Evolutionary conservation across 495 filamentous ascomycete species (phyloP).

Genomic region (Letharia lupina): DNA sequence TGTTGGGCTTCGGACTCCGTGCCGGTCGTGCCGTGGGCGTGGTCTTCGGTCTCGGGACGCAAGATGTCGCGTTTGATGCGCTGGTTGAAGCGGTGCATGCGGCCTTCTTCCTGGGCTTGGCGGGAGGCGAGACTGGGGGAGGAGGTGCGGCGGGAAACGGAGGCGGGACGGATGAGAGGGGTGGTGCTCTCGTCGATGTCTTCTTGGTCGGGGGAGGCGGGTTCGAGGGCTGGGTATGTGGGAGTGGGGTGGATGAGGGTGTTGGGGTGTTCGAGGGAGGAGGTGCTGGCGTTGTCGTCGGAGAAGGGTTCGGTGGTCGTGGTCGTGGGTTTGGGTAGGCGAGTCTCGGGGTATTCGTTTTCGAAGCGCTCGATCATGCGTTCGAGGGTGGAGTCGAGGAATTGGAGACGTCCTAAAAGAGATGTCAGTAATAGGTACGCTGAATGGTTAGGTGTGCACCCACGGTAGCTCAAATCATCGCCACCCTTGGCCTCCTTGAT

Average conservation of each 20-base stretch:
- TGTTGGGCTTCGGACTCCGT: slow-evolving; percentile 49
- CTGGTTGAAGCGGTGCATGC: slow-evolving; percentile 75
- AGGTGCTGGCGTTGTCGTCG: slow-evolving; percentile 32
- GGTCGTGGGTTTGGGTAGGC: slow-evolving; percentile 35
- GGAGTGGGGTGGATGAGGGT: slow-evolving; percentile 40
- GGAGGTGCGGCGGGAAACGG: slow-evolving; percentile 61
- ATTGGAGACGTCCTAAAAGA: slow-evolving; percentile 63
- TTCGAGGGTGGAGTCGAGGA: slow-evolving; percentile 81
- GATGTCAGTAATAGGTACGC: slow-evolving; percentile 21
- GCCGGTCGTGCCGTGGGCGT: slow-evolving; percentile 30
- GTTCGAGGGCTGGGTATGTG: slow-evolving; percentile 42
- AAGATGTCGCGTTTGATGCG: slow-evolving; percentile 65
- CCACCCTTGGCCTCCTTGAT: slow-evolving; percentile 60
- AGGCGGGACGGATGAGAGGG: slow-evolving; percentile 32
- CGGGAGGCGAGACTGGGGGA: slow-evolving; percentile 72
- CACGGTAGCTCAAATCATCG: slow-evolving; percentile 68
- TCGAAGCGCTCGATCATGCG: slow-evolving; percentile 93
- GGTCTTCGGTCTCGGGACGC: slow-evolving; percentile 34
- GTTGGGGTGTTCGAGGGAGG: slow-evolving; percentile 31
- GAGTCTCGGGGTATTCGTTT: slow-evolving; percentile 87
- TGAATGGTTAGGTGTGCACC: slow-evolving; percentile 32
- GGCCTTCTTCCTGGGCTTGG: slow-evolving; percentile 80
- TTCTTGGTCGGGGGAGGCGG: slow-evolving; percentile 33
- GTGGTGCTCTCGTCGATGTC: slow-evolving; percentile 28
- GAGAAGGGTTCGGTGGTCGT: slow-evolving; percentile 26